Conservation (phyloP, 192 early-diverging fungal species). For the Coemansia sp. region DNA sequence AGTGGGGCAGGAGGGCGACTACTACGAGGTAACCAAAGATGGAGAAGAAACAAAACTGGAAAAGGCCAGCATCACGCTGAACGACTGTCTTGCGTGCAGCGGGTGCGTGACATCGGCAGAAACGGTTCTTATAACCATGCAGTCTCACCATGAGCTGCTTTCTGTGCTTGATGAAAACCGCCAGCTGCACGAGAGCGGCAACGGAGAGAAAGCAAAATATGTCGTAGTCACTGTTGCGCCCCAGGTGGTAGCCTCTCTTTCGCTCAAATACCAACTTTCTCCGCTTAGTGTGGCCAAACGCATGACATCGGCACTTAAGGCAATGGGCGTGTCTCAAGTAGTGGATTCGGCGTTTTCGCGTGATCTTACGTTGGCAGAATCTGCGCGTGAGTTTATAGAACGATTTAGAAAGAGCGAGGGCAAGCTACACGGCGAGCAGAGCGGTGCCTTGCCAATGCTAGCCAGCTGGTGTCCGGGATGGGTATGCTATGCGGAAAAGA, state of each 20-base stretch:
- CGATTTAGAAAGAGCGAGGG: slow-evolving; percentile 59
- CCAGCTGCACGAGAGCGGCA: slow-evolving; percentile 19
- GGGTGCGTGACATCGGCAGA: slow-evolving; percentile 99
- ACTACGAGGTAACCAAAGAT: slow-evolving; percentile 89
- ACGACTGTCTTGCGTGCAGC: slow-evolving; percentile 98
- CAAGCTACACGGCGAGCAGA: slow-evolving; percentile 8
- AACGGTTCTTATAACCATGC: slow-evolving; percentile 87
- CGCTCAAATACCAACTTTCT: slow-evolving; percentile 77
- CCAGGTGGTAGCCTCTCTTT: slow-evolving; percentile 88
- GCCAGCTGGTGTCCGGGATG: slow-evolving; percentile 79
- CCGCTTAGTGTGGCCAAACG: slow-evolving; percentile 68
- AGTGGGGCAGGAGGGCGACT: slow-evolving; percentile 72
- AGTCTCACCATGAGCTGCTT: slow-evolving; percentile 86
- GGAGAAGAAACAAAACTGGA: slow-evolving; percentile 86
- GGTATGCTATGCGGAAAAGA: slow-evolving; percentile 99
- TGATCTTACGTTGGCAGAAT: slow-evolving; percentile 83
- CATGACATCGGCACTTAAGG: slow-evolving; percentile 74
- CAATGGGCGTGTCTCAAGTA: slow-evolving; percentile 80
- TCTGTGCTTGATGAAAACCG: slow-evolving; percentile 47
- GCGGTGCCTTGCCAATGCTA: slow-evolving; percentile 58
- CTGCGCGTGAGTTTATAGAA: slow-evolving; percentile 86
- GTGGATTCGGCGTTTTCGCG: slow-evolving; percentile 89
- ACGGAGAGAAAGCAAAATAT: slow-evolving; percentile 20
- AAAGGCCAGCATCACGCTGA: slow-evolving; percentile 82
- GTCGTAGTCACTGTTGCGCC: slow-evolving; percentile 89